A percentile compares a stretch with the other conserved stretches of the same genome.
Evolutionary conservation across 176 grass and related monocot species (phyloP).

Genomic region (Eragrostis nindensis): DNA sequence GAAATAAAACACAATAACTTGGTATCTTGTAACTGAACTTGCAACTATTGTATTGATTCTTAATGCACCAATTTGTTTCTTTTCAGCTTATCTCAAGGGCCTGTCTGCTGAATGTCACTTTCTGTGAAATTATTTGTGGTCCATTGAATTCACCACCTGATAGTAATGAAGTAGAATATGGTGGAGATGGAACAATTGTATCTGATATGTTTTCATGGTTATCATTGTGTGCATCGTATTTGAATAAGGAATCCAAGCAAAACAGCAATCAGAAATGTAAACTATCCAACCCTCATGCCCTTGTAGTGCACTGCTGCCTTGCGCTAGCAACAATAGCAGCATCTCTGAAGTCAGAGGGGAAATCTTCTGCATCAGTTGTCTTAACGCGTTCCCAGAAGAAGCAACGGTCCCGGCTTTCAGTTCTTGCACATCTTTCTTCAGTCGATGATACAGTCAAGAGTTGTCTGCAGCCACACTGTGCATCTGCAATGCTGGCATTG

Average conservation of each 20-base stretch:
- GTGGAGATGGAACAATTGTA: slow-evolving; percentile 83
- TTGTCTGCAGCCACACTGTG: slow-evolving; percentile 78
- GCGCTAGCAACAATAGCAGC: slow-evolving; percentile 67
- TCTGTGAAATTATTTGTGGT: slow-evolving; percentile 61
- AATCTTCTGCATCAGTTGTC: slow-evolving; percentile 61
- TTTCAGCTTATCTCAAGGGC: slow-evolving; percentile 95
- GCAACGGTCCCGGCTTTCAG: slow-evolving; percentile 65
- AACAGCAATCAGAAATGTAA: slow-evolving; percentile 77
- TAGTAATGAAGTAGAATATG: slow-evolving; percentile 59
- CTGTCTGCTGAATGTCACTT: slow-evolving; percentile 63
- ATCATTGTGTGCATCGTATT: slow-evolving; percentile 73
- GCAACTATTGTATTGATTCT: slow-evolving; percentile 10
- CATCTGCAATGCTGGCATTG: slow-evolving; percentile 74
- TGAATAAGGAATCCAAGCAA: slow-evolving; percentile 82
- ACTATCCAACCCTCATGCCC: slow-evolving; percentile 79
- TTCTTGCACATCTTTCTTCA: slow-evolving; percentile 81
- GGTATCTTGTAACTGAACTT: slow-evolving; percentile 7
- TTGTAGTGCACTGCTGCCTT: slow-evolving; percentile 78
- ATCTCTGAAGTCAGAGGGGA: slow-evolving; percentile 54
- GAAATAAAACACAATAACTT: not conserved
- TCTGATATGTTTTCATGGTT: slow-evolving; percentile 81
- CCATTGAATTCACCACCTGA: slow-evolving; percentile 52
- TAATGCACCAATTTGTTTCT: slow-evolving; percentile 35
- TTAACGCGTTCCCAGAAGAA: slow-evolving; percentile 69
- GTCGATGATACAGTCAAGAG: slow-evolving; percentile 74